phyloP scores from a whole-genome alignment of 139 green algal genomes.

The Volvox reticuliferus region DNA sequence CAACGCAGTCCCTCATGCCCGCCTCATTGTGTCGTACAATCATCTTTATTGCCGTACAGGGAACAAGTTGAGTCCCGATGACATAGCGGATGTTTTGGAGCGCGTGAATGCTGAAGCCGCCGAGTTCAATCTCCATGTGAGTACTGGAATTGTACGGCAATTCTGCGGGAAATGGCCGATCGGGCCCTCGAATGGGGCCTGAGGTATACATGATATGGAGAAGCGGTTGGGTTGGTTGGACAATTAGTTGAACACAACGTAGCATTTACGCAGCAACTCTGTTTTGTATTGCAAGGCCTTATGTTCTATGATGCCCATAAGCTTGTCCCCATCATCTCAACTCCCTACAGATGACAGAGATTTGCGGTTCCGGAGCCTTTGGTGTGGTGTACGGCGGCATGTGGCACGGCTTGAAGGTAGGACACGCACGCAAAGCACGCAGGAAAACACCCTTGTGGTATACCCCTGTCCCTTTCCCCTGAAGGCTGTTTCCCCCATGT shows the following conservation, averaged over 20 bases:
- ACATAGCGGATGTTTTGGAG: not conserved
- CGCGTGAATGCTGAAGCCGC: constrained; percentile 2
- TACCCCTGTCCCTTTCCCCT: not conserved
- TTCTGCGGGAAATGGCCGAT: too few species aligned
- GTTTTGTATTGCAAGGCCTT: too few species aligned
- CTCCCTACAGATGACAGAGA: constrained; percentile 22
- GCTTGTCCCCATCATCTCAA: not conserved
- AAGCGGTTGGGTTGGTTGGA: too few species aligned
- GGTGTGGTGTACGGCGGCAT: constrained; percentile 37
- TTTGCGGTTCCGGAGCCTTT: constrained; percentile 16
- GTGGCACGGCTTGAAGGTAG: constrained; percentile 32
- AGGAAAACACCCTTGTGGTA: not conserved
- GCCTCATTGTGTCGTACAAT: too few species aligned
- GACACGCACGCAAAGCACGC: too few species aligned
- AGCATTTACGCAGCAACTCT: too few species aligned
- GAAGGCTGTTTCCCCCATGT: not conserved
- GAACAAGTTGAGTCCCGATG: not conserved
- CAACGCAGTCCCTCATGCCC: too few species aligned
- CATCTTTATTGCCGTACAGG: not conserved
- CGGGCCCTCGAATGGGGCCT: too few species aligned
- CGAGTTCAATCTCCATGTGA: constrained; percentile 28
- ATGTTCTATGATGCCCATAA: too few species aligned
- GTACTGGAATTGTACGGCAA: not conserved
- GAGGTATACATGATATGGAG: too few species aligned
- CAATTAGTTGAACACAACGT: too few species aligned